These are phyloP conservation scores for Zoysia matrella DNA, from an alignment of 202 grass and related monocot species.

Conservation along the genomic window DNA sequence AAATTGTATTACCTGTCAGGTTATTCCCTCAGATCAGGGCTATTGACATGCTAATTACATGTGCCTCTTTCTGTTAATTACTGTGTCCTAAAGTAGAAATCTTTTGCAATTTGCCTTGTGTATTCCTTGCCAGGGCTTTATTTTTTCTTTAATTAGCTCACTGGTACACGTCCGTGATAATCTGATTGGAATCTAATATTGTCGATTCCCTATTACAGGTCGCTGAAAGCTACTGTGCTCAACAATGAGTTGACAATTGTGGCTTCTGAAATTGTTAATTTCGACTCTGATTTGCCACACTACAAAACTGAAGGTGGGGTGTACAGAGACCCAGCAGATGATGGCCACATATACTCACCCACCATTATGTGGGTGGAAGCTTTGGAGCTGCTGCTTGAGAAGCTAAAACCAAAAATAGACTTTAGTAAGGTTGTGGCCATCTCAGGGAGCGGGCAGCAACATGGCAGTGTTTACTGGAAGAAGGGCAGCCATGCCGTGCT, in stretches of 20 bases:
- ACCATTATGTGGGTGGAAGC: constrained; percentile 97
- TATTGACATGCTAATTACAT: not conserved
- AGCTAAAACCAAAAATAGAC: constrained; percentile 76
- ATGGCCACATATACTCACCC: constrained; percentile 79
- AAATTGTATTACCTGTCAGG: not conserved
- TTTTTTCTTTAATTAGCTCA: not conserved
- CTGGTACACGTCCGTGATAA: not conserved
- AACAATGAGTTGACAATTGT: constrained; percentile 68
- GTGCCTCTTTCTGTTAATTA: not conserved
- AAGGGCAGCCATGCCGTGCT: constrained; percentile 61
- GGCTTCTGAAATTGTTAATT: constrained; percentile 78
- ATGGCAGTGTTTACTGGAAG: constrained; percentile 97
- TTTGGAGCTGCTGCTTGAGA: constrained; percentile 82
- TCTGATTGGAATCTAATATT: not conserved
- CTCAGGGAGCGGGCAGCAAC: constrained; percentile 93
- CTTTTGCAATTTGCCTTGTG: not conserved
- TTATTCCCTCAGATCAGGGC: not conserved
- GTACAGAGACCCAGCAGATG: constrained; percentile 73
- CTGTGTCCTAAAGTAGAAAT: not conserved
- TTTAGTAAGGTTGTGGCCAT: constrained; percentile 67
- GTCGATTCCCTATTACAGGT: constrained; percentile 48
- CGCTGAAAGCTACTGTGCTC: constrained; percentile 86
- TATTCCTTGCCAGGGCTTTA: not conserved
- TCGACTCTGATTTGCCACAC: constrained; percentile 82
- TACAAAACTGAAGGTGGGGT: constrained; percentile 91